phyloP scores from a whole-genome alignment of 108 stramenopile species.

The Poteriospumella lacustris region DNA sequence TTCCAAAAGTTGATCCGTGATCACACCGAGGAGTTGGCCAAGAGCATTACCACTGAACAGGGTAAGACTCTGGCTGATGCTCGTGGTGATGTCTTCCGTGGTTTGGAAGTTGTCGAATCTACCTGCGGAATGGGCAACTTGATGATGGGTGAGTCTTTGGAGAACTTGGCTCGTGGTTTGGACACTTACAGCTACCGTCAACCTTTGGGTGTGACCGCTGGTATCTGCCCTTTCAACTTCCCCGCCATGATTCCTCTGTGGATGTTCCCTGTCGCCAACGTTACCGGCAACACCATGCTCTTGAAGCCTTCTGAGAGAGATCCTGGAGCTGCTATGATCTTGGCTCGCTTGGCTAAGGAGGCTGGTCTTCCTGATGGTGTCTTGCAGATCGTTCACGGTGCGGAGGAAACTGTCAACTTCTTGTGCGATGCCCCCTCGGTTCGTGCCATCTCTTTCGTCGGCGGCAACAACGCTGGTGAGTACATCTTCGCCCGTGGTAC shows the following conservation, averaged over 20 bases:
- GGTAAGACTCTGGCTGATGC: constrained; percentile 40
- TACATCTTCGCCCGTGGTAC: background rate
- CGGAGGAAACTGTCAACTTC: constrained; percentile 66
- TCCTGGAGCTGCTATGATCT: constrained; percentile 37
- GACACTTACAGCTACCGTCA: constrained; percentile 78
- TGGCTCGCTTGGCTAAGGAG: constrained; percentile 69
- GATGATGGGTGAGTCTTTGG: constrained; percentile 76
- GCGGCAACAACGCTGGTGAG: background rate
- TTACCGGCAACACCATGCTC: constrained; percentile 82
- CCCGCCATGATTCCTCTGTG: constrained; percentile 85
- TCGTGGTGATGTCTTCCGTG: constrained; percentile 83
- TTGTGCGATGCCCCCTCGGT: constrained; percentile 66
- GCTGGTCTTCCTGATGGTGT: constrained; percentile 82
- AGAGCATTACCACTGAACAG: constrained; percentile 47
- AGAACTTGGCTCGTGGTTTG: constrained; percentile 61
- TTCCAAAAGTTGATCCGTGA: constrained; percentile 46
- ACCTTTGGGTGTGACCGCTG: constrained; percentile 85
- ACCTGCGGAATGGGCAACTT: constrained; percentile 51
- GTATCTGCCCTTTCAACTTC: constrained; percentile 81
- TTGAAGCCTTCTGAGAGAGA: constrained; percentile 54
- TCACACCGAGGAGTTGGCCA: constrained; percentile 43
- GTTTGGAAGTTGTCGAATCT: constrained; percentile 86
- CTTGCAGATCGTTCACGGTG: constrained; percentile 82
- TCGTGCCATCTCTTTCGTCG: constrained; percentile 31
- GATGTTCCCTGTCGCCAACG: constrained; percentile 90